A percentile compares a stretch with the other conserved stretches of the same genome.
Evolutionary conservation across 1,284 basidiomycete species (phyloP).

Genomic region (Microbotryum silenes-acaulis): DNA sequence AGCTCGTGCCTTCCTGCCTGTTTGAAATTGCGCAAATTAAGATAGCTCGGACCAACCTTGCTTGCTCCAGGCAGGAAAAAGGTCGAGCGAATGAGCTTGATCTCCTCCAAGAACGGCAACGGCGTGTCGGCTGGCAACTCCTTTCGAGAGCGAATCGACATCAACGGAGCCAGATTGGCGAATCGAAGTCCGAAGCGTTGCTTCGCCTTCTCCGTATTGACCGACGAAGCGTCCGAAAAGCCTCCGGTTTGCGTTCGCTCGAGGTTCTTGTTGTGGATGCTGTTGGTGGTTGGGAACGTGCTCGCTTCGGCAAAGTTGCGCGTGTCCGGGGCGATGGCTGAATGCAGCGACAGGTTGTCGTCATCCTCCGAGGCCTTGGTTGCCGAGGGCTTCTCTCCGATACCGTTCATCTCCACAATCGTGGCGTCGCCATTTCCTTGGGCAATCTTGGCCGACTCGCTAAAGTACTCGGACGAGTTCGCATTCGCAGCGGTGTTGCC

Average conservation of each 20-base stretch:
- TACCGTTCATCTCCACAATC: background rate
- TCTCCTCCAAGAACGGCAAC: constrained; percentile 15
- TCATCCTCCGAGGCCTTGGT: background rate
- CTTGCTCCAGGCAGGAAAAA: constrained; percentile 12
- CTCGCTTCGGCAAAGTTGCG: background rate
- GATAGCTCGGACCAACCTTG: background rate
- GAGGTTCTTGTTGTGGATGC: background rate
- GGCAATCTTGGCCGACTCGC: background rate
- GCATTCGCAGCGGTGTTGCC: background rate
- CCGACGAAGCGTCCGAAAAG: background rate
- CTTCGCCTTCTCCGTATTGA: constrained; percentile 1
- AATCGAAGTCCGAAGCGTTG: constrained; percentile 5
- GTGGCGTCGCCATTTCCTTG: background rate
- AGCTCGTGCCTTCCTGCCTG: no score
- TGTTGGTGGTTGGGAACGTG: constrained; percentile 2
- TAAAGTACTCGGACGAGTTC: background rate
- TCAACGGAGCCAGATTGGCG: constrained; percentile 7
- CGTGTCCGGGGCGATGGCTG: constrained; percentile 1
- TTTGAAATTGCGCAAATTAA: no score
- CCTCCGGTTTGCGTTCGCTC: background rate
- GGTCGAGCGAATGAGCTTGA: constrained; percentile 12
- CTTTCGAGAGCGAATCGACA: constrained; percentile 8
- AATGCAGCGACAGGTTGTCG: constrained; percentile 2
- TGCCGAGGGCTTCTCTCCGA: background rate
- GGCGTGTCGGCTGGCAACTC: constrained; percentile 9